Evolutionary conservation across 148 eudicot species (phyloP).

Genomic region (Rhododendron ovatum): DNA sequence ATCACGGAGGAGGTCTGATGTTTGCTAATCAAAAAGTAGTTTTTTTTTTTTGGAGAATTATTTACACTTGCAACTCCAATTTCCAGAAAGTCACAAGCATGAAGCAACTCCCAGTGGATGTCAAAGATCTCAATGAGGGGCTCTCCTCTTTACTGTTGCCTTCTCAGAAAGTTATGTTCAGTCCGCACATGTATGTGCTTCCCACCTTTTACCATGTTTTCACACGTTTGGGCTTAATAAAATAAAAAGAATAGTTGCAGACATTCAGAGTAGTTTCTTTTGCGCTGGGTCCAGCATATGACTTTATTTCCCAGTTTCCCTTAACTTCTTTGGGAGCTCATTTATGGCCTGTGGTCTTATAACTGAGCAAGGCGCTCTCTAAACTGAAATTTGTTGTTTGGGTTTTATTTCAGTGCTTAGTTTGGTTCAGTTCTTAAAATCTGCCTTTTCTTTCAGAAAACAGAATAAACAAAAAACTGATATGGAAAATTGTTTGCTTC

Average conservation of each 20-base stretch:
- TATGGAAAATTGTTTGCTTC: background rate
- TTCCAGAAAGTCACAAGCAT: constrained; percentile 57
- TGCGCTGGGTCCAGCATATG: background rate
- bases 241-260: background rate
- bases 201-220: background rate
- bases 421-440: background rate
- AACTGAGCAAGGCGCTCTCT: background rate
- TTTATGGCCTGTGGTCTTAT: background rate
- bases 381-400: background rate
- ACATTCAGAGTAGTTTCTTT: background rate
- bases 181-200: constrained; percentile 65
- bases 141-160: constrained; percentile 81
- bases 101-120: constrained; percentile 78
- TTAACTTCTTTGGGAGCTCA: constrained; percentile 9
- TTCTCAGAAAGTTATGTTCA: constrained; percentile 75
- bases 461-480: background rate
- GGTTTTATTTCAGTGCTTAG: background rate
- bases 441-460: background rate
- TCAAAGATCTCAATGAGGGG: constrained; percentile 66
- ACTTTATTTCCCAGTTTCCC: background rate
- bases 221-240: background rate
- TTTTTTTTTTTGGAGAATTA: background rate
- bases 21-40: constrained; percentile 10
- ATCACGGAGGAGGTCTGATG: constrained; percentile 74
- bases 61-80: constrained; percentile 12